Conservation (phyloP, 2,329 filamentous ascomycete species). For the Scortechinia acanthostroma region DNA sequence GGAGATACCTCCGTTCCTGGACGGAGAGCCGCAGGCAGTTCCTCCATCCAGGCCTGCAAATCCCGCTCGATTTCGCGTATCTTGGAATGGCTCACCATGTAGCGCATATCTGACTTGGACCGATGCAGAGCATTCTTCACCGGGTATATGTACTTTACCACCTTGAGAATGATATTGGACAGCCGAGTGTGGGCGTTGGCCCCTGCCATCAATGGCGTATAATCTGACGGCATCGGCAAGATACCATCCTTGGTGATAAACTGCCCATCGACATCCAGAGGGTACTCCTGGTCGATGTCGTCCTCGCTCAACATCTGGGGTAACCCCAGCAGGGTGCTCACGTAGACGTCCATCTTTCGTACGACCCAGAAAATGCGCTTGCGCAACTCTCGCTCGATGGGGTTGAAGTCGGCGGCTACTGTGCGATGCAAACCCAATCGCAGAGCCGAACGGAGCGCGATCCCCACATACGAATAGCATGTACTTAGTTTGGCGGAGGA, state of each 20-base stretch:
- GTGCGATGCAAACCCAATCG: constrained; percentile 74
- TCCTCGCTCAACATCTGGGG: constrained; percentile 56
- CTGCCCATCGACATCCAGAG: constrained; percentile 59
- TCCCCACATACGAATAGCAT: constrained; percentile 75
- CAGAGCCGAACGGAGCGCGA: constrained; percentile 69
- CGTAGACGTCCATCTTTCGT: constrained; percentile 65
- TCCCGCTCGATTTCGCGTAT: constrained; percentile 61
- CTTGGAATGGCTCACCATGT: constrained; percentile 53
- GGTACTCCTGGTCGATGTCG: constrained; percentile 61
- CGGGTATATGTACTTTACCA: constrained; percentile 61
- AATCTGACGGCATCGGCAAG: constrained; percentile 41
- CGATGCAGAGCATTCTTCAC: constrained; percentile 45
- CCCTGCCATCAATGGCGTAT: constrained; percentile 52
- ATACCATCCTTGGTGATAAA: constrained; percentile 55
- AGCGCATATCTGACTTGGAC: constrained; percentile 33
- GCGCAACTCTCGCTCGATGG: constrained; percentile 57
- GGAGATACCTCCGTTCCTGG: constrained; percentile 72
- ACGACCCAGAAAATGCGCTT: constrained; percentile 63
- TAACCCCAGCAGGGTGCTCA: constrained; percentile 61
- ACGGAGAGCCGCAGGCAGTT: constrained; percentile 68
- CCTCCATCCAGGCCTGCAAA: constrained; percentile 55
- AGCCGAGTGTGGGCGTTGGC: constrained; percentile 60
- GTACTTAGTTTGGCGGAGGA: constrained; percentile 72
- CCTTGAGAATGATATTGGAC: constrained; percentile 56
- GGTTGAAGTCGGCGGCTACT: constrained; percentile 51